A percentile compares a stretch with the other conserved stretches of the same genome.
phyloP scores from a whole-genome alignment of 2,329 filamentous ascomycete species.

The Colletotrichum navitas region DNA sequence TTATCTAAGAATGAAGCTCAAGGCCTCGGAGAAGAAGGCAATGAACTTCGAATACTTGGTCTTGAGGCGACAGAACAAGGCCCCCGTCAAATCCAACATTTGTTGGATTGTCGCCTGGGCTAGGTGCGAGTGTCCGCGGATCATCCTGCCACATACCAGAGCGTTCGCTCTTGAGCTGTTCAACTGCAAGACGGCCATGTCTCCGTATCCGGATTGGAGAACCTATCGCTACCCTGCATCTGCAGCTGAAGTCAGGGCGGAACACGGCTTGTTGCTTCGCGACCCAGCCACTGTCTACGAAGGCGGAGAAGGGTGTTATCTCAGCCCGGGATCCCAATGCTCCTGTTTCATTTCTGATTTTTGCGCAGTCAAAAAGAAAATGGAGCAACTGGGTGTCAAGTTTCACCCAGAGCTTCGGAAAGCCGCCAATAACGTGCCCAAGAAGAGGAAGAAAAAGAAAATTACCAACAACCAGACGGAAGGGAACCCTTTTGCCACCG shows the following conservation, averaged over 20 bases:
- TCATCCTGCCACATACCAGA: constrained; percentile 17
- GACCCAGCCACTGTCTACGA: constrained; percentile 23
- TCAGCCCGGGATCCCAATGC: background rate
- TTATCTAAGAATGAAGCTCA: background rate
- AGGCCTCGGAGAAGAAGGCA: background rate
- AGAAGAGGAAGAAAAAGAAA: background rate
- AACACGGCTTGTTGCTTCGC: background rate
- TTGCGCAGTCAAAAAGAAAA: background rate
- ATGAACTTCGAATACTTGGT: constrained; percentile 23
- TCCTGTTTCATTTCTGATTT: too few relatives aligned
- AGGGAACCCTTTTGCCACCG: constrained; percentile 1
- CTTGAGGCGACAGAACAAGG: constrained; percentile 13
- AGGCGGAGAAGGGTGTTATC: background rate
- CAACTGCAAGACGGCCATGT: too few relatives aligned
- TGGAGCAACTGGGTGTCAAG: constrained; percentile 10
- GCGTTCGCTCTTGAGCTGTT: constrained; percentile 14
- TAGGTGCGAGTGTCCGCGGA: background rate
- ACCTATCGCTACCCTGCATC: constrained; percentile 19
- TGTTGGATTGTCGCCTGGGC: constrained; percentile 28
- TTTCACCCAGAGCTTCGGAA: background rate
- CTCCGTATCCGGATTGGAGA: constrained; percentile 5
- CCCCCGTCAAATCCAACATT: constrained; percentile 10
- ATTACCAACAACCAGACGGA: background rate
- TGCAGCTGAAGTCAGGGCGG: background rate
- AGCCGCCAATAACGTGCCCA: background rate